These are phyloP conservation scores for Chlamydomonas eustigma DNA, from an alignment of 139 green algal species.

Conservation along the genomic window DNA sequence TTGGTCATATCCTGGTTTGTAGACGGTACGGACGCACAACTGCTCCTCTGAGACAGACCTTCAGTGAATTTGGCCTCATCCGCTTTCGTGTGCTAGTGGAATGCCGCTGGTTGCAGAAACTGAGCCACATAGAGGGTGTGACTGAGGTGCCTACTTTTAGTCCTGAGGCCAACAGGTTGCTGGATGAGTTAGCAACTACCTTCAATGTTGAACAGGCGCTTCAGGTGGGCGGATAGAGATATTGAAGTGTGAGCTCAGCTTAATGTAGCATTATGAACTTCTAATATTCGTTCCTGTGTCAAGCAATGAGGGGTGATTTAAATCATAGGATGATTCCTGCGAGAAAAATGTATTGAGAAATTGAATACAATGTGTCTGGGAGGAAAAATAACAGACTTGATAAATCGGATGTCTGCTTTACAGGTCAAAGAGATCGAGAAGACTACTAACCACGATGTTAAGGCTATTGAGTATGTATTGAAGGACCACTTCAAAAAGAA, in stretches of 20 bases:
- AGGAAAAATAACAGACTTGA: too few species aligned
- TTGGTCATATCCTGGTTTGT: slow-evolving; percentile 9
- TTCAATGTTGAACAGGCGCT: slow-evolving; percentile 72
- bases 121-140: slow-evolving; percentile 66
- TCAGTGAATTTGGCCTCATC: slow-evolving; percentile 97
- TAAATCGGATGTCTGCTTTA: not conserved
- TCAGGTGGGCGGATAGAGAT: slow-evolving; percentile 46
- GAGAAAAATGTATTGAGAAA: too few species aligned
- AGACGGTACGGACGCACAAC: slow-evolving; percentile 82
- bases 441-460: slow-evolving; percentile 99
- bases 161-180: slow-evolving; percentile 58
- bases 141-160: slow-evolving; percentile 82
- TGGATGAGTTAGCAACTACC: slow-evolving; percentile 71
- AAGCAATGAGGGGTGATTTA: not conserved
- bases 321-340: too few species aligned
- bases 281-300: not conserved
- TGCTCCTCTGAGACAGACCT: slow-evolving; percentile 70
- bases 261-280: not conserved
- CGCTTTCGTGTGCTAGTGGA: slow-evolving; percentile 92
- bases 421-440: slow-evolving; percentile 85
- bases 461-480: slow-evolving; percentile 98
- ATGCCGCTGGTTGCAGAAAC: slow-evolving; percentile 90
- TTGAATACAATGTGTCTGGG: too few species aligned
- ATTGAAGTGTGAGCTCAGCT: slow-evolving; percentile 40
- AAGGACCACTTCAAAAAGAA: slow-evolving; percentile 69